Percentiles rank a stretch among this genome's conserved stretches.
Evolutionary conservation across 257 asterid genomes (phyloP).

Genomic region (Thymus mandschuricus): DNA sequence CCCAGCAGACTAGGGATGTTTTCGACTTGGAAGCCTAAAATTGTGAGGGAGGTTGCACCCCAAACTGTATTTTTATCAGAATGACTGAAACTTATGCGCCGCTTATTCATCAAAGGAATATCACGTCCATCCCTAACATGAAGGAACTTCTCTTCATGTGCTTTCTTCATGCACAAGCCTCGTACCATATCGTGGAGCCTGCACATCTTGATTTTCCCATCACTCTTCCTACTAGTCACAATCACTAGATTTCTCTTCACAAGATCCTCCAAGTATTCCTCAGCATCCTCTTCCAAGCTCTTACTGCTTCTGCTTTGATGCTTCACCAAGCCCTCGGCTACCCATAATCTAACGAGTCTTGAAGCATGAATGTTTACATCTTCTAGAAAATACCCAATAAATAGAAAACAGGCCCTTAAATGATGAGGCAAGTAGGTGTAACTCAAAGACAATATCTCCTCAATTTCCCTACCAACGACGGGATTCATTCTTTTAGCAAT

Average conservation of each 20-base stretch:
- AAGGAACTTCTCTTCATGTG: too few relatives aligned
- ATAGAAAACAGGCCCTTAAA: slow-evolving; percentile 16
- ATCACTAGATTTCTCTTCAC: not conserved
- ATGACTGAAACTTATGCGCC: too few relatives aligned
- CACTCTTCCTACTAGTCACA: too few relatives aligned
- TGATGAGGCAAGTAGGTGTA: slow-evolving; percentile 16
- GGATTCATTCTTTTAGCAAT: not conserved
- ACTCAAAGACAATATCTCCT: slow-evolving; percentile 10
- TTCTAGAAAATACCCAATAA: not conserved
- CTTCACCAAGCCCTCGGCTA: slow-evolving; percentile 5
- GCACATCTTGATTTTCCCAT: too few relatives aligned
- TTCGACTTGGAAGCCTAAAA: not conserved
- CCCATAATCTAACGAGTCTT: slow-evolving; percentile 4
- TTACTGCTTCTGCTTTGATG: not conserved
- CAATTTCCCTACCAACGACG: not conserved
- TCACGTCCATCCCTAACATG: too few relatives aligned
- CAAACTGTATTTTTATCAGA: too few relatives aligned
- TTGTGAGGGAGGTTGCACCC: not conserved
- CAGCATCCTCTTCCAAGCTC: slow-evolving; percentile 23
- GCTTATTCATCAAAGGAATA: too few relatives aligned
- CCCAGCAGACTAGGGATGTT: not conserved
- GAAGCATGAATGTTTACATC: not conserved
- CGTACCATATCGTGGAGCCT: too few relatives aligned
- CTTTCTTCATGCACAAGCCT: too few relatives aligned
- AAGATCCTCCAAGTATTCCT: slow-evolving; percentile 26